Evolutionary conservation across 1,139 yeast genomes (phyloP).

Genomic region (Taiozyma onychis): DNA sequence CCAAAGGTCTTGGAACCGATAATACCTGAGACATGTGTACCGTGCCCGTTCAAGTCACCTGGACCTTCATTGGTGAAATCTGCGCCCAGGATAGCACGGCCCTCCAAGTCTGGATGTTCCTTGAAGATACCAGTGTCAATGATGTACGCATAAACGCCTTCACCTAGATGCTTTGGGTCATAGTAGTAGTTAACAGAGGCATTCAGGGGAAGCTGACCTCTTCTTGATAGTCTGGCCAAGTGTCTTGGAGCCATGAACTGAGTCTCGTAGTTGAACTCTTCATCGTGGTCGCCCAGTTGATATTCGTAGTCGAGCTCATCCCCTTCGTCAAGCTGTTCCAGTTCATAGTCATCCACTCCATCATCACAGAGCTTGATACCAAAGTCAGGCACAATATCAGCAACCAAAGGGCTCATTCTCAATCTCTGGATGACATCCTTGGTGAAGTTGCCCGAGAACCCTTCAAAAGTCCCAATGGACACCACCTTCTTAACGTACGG

Average conservation of each 20-base stretch:
- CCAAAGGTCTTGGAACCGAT: slow-evolving; percentile 74
- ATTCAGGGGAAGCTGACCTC: slow-evolving; percentile 30
- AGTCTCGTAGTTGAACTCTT: slow-evolving; percentile 19
- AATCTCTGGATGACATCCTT: slow-evolving; percentile 42
- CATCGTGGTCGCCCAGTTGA: slow-evolving; percentile 3
- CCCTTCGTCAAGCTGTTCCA: slow-evolving; percentile 22
- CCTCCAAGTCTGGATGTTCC: slow-evolving; percentile 54
- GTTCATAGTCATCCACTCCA: slow-evolving; percentile 3
- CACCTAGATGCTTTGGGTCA: slow-evolving; percentile 33
- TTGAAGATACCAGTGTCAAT: slow-evolving; percentile 61
- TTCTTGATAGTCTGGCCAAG: slow-evolving; percentile 57
- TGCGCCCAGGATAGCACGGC: slow-evolving; percentile 44
- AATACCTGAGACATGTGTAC: slow-evolving; percentile 83
- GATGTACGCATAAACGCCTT: slow-evolving; percentile 58
- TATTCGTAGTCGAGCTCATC: background rate
- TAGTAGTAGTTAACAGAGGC: slow-evolving; percentile 32
- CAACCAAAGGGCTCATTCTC: slow-evolving; percentile 42
- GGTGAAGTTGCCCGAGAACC: slow-evolving; percentile 56
- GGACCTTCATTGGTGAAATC: slow-evolving; percentile 57
- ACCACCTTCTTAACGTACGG: slow-evolving; percentile 41
- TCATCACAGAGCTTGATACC: slow-evolving; percentile 42
- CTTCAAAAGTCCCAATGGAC: slow-evolving; percentile 59
- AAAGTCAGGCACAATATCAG: slow-evolving; percentile 56
- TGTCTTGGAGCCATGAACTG: slow-evolving; percentile 63
- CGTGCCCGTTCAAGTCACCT: slow-evolving; percentile 68